These are phyloP conservation scores for Sporodiniella umbellata DNA, from an alignment of 371 early-diverging fungal genomes.

Conservation along the genomic window DNA sequence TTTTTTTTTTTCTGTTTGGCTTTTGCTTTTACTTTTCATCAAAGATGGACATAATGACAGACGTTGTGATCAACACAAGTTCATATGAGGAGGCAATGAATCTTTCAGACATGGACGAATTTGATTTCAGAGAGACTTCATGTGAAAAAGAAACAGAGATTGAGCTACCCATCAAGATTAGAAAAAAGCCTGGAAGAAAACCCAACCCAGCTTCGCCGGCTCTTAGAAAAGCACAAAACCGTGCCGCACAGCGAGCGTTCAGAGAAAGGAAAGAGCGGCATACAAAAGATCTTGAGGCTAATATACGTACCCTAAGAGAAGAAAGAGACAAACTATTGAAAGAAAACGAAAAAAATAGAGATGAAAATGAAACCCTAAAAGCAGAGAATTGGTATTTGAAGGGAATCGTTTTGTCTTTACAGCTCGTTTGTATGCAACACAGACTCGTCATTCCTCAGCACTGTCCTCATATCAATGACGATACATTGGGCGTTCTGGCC, in stretches of 20 bases:
- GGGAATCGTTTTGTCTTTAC: slow-evolving; percentile 48
- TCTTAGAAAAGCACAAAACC: slow-evolving; percentile 74
- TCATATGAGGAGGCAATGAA: slow-evolving; percentile 25
- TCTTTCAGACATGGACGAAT: slow-evolving; percentile 17
- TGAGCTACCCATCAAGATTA: slow-evolving; percentile 21
- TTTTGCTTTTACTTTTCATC: background rate
- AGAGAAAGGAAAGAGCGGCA: slow-evolving; percentile 75
- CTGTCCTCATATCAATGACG: slow-evolving; percentile 31
- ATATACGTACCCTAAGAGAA: slow-evolving; percentile 57
- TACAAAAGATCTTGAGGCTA: slow-evolving; percentile 58
- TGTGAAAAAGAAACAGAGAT: background rate
- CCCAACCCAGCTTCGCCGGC: slow-evolving; percentile 67
- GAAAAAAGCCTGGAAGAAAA: slow-evolving; percentile 81
- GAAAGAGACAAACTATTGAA: slow-evolving; percentile 36
- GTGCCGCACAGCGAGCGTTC: slow-evolving; percentile 78
- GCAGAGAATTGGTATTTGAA: slow-evolving; percentile 61
- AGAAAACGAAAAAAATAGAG: slow-evolving; percentile 50
- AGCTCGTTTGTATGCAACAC: slow-evolving; percentile 41
- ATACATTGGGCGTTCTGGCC: slow-evolving; percentile 23
- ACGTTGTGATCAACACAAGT: slow-evolving; percentile 12
- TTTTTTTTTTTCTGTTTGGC: background rate
- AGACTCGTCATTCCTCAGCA: slow-evolving; percentile 36
- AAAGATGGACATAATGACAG: slow-evolving; percentile 13
- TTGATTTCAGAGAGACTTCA: slow-evolving; percentile 2
- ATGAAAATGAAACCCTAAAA: slow-evolving; percentile 47